Evolutionary conservation across 2,329 filamentous ascomycete species (phyloP).

Genomic region (Ceratocystis eucalypticola): DNA sequence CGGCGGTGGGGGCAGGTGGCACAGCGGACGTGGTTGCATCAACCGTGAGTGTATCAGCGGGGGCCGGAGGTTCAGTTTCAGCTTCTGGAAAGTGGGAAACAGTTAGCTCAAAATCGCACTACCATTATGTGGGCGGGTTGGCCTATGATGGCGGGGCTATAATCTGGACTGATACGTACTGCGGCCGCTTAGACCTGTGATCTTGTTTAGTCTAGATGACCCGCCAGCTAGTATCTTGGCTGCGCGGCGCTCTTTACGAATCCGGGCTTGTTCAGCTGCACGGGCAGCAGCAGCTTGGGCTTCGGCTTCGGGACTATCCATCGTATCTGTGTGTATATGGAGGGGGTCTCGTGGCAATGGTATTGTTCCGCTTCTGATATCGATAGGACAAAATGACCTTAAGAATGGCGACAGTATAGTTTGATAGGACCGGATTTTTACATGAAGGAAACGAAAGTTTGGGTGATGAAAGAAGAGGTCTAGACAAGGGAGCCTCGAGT

Average conservation of each 20-base stretch:
- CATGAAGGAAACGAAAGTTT: too few relatives aligned
- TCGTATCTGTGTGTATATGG: conserved; percentile 17
- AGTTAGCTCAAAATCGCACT: too few relatives aligned
- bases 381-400: background rate
- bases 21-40: background rate
- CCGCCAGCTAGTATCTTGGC: conserved; percentile 65
- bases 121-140: too few relatives aligned
- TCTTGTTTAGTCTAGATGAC: conserved; percentile 56
- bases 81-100: background rate
- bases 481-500: background rate
- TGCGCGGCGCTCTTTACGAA: conserved; percentile 66
- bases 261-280: conserved; percentile 52
- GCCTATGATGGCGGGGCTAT: background rate
- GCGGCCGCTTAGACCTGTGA: conserved; percentile 39
- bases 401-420: background rate
- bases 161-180: conserved; percentile 4
- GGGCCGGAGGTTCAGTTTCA: background rate
- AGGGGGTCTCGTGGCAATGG: background rate
- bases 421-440: too few relatives aligned
- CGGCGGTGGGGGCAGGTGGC: conserved; percentile 24
- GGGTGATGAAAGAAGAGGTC: too few relatives aligned
- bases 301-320: conserved; percentile 6
- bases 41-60: conserved; percentile 14
- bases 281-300: conserved; percentile 39
- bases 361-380: background rate